Conservation (phyloP, 192 early-diverging fungal genomes). For the Rhizophagus sp. region DNA sequence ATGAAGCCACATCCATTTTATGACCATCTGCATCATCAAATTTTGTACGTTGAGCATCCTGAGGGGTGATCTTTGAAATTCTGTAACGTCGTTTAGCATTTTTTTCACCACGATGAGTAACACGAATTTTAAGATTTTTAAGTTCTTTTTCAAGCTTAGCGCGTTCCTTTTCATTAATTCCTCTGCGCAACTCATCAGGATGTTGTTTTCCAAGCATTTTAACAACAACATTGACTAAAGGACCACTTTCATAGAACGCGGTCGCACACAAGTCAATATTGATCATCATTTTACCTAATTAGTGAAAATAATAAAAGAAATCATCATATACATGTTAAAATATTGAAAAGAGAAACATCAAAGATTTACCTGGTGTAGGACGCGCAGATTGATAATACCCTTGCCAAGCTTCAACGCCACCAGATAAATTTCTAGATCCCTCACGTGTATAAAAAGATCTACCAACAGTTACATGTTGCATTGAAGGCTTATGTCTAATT, state of each 20-base stretch:
- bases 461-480: conserved; percentile 75
- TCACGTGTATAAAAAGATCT: conserved; percentile 91
- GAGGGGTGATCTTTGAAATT: conserved; percentile 64
- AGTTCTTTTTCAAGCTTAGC: conserved; percentile 51
- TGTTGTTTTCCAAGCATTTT: conserved; percentile 61
- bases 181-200: conserved; percentile 50
- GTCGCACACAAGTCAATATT: conserved; percentile 73
- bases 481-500: conserved; percentile 81
- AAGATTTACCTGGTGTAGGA: conserved; percentile 28
- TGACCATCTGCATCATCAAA: conserved; percentile 64
- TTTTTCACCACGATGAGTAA: conserved; percentile 64
- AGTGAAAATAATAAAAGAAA: neutral
- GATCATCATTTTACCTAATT: conserved; percentile 58
- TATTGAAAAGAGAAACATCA: neutral
- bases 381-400: conserved; percentile 90
- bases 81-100: conserved; percentile 64
- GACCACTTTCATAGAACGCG: conserved; percentile 65
- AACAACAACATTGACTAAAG: conserved; percentile 70
- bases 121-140: conserved; percentile 53
- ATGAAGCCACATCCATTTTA: conserved; percentile 70
- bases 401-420: conserved; percentile 90
- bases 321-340: neutral
- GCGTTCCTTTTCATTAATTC: conserved; percentile 45
- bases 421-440: conserved; percentile 46
- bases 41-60: conserved; percentile 66